phyloP scores from a whole-genome alignment of 2,329 filamentous ascomycete species.

The Ophiostoma sp. region DNA sequence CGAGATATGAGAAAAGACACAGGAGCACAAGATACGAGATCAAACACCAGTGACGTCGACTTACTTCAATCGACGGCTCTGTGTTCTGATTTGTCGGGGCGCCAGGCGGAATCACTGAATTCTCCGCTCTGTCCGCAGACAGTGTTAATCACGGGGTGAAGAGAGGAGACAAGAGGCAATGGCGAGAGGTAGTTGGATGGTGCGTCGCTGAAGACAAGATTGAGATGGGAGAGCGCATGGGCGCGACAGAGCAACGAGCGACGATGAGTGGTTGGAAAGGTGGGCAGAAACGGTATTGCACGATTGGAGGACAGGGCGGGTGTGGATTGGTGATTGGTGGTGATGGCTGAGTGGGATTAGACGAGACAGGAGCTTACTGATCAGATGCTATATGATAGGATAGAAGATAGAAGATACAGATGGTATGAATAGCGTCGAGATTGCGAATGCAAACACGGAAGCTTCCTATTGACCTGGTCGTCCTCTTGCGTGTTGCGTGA shows the following conservation, averaged over 20 bases:
- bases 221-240: slow-evolving; percentile 18
- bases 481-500: background rate
- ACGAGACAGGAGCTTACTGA: background rate
- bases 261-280: slow-evolving; percentile 14
- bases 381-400: too few relatives aligned
- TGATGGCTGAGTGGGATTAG: too few relatives aligned
- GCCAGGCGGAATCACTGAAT: background rate
- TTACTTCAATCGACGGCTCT: background rate
- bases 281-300: slow-evolving; percentile 17
- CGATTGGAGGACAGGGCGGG: slow-evolving; percentile 13
- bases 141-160: slow-evolving; percentile 49
- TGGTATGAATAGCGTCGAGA: too few relatives aligned
- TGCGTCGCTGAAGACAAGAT: background rate
- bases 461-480: too few relatives aligned
- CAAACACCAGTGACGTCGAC: slow-evolving; percentile 1
- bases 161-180: background rate
- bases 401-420: too few relatives aligned
- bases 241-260: background rate
- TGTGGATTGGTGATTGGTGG: slow-evolving; percentile 8
- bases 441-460: too few relatives aligned
- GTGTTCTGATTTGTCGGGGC: slow-evolving; percentile 17
- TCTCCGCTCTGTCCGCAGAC: slow-evolving; percentile 38
- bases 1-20: background rate
- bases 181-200: background rate
- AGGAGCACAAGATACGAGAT: background rate